Base-by-base conservation (phyloP, 1,284 basidiomycete species). In the Trametes versicolor region DNA sequence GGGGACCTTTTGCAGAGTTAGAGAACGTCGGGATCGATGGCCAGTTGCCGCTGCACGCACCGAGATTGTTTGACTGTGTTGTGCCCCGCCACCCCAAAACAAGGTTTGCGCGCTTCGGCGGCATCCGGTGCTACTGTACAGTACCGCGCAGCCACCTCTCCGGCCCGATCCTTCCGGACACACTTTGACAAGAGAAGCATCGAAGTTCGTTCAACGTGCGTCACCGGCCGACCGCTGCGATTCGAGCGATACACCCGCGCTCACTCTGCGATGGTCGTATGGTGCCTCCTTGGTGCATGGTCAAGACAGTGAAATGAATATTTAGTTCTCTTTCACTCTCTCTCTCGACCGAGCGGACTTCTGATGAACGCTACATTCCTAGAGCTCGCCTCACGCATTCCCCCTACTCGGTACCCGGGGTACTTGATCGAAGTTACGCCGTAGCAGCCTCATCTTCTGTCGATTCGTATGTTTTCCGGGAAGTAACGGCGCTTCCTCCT, bases 21-120 rank as follows among this genome's bases (percentile, higher is more conserved):
- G 68, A 59, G 67, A 68, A 60, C 67, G 72, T 66, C 66, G 67
- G 65, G 65, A 70, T 66, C 73, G 66, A 62, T 66, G 67, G 64
- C 53, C 54, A 52, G 48, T 62, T 61, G 63, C 60, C 60, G 58
- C 65, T 65, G 61, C 65, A 66, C 70, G 65, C 70, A 70, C 68
- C 63, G 67, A 60, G 71, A 58, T 75, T 84, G 79, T 84, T 84
- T 84, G 82, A 75, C 74, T 71, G 75, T 84, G 81, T 84, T 83
- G 77, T 76, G 72, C 58, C 66, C 54, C 71, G 73, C 72, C 70
- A 74, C 79, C 71, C 15, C 41, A 41, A 77, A 79, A 79, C 77
- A 84, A 83, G 79, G 82, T 85, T 85, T 80, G 80, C 37, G 34
- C 5, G 69, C 67, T 62, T 71, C 82, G 83, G 83, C 71, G 70